A percentile compares a stretch with the other conserved stretches of the same genome.
Evolutionary conservation across 2,329 filamentous ascomycete genomes (phyloP).

Genomic region (Thelonectria rubi): DNA sequence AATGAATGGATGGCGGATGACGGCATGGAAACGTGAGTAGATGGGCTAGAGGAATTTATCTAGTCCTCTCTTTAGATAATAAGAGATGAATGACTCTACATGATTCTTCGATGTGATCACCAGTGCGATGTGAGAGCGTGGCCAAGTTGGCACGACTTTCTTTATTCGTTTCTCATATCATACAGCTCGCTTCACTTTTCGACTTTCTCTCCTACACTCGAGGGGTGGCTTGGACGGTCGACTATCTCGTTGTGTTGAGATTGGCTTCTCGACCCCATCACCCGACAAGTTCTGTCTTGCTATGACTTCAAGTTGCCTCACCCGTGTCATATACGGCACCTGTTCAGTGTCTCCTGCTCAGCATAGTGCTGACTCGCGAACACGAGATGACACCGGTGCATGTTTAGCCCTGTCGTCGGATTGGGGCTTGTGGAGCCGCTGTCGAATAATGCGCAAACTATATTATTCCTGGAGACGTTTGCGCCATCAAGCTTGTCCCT

Average conservation of each 20-base stretch:
- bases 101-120: neutral
- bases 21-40: conserved; percentile 1
- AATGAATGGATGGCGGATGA: conserved; percentile 14
- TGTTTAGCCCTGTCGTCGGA: neutral
- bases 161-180: neutral
- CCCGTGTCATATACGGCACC: no score
- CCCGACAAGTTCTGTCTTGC: no score
- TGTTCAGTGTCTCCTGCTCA: no score
- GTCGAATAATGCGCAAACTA: neutral
- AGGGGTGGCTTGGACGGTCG: no score
- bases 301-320: no score
- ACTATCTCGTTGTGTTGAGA: no score
- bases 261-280: no score
- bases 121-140: neutral
- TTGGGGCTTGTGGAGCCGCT: neutral
- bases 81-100: conserved; percentile 18
- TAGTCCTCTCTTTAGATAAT: conserved; percentile 23
- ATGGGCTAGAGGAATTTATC: conserved; percentile 20
- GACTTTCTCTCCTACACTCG: no score
- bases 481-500: neutral
- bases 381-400: neutral
- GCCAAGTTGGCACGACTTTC: neutral
- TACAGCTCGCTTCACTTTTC: no score
- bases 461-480: neutral
- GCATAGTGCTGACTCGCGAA: neutral